Base-by-base conservation (phyloP, 2,329 filamentous ascomycete genomes). In the Gnomoniopsis sp. region DNA sequence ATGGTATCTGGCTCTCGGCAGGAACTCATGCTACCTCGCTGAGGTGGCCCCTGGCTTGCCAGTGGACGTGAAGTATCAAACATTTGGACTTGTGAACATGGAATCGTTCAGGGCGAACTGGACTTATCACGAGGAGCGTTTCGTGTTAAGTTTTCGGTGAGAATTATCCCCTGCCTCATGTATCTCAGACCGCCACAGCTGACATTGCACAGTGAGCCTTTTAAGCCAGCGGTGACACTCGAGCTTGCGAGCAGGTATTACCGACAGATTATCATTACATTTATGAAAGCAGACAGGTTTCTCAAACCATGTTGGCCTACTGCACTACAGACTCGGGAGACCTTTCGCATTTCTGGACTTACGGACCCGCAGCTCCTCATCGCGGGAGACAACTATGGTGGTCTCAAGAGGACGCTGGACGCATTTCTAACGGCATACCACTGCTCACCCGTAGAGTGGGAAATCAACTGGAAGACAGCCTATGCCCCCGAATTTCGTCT, bases 251-350 rank as follows among this genome's bases (percentile, higher is more conserved):
- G 82, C 64, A 74, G 79, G 26, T 77, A 81, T 65, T 82, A 82
- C 65, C 76, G 80, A 33, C 78, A 76, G 43, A 81, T 85, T 49
- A 79, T 84, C 49, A 77, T 79, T 53, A 80, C 77, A 2, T 72
- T 85, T 34, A 80, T 80, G 57, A 81, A 78, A 56, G 77, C 77
- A 30, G 82, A 85, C 65, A 78, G 81, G 41, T 80, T 78, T 56
- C 69, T 85, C 48, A 84, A 84, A 65, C 82, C 82, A 0, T 80
- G 79, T 59, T 85, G 82, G 82, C 82, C 82, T 11, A 77, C 82
- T 54, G 73, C 80, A 41, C 77, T 82, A 69, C 82, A 84, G 62
- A 77, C 78, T 38, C 72, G 73, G 44, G 73, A 78, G 63, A 77
- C 83, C 3, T 84, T 85, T 63, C 76, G 77, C 52, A 75, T 85